These are phyloP conservation scores for Colletotrichum filicis DNA, from an alignment of 2,329 filamentous ascomycete species.

Conservation along the genomic window DNA sequence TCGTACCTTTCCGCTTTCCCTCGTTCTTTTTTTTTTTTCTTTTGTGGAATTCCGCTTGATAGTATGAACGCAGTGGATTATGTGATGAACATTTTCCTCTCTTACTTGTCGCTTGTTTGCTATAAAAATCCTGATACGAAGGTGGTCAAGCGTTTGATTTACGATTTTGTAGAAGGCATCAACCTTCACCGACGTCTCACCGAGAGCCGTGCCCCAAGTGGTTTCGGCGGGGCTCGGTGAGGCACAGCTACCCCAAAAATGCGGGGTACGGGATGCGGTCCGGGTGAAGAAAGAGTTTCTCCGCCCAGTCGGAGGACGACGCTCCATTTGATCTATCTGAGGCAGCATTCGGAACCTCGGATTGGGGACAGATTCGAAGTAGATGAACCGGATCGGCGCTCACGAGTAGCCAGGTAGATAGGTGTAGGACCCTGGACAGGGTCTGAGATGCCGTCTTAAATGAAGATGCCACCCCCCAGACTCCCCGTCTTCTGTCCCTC, in stretches of 20 bases:
- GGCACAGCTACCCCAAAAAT: background rate
- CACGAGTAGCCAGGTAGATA: too few relatives aligned
- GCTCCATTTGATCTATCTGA: slow-evolving; percentile 32
- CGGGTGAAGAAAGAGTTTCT: slow-evolving; percentile 1
- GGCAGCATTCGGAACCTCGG: background rate
- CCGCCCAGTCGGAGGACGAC: slow-evolving; percentile 32
- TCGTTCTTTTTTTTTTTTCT: too few relatives aligned
- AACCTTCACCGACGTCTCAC: background rate
- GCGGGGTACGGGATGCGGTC: background rate
- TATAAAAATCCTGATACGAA: too few relatives aligned
- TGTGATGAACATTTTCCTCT: too few relatives aligned
- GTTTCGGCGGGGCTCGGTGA: background rate
- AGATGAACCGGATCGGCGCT: too few relatives aligned
- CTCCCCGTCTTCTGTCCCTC: too few relatives aligned
- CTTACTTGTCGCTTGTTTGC: too few relatives aligned
- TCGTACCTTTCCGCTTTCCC: too few relatives aligned
- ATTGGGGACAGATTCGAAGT: background rate
- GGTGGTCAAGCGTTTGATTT: background rate
- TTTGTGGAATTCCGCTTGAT: too few relatives aligned
- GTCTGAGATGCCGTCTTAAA: background rate
- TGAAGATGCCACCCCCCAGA: background rate
- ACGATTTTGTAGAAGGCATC: background rate
- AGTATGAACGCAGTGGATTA: too few relatives aligned
- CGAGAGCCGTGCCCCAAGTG: too few relatives aligned
- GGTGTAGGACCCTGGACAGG: too few relatives aligned